phyloP scores from a whole-genome alignment of 352 stramenopile genomes.

The Plasmopara muralis region DNA sequence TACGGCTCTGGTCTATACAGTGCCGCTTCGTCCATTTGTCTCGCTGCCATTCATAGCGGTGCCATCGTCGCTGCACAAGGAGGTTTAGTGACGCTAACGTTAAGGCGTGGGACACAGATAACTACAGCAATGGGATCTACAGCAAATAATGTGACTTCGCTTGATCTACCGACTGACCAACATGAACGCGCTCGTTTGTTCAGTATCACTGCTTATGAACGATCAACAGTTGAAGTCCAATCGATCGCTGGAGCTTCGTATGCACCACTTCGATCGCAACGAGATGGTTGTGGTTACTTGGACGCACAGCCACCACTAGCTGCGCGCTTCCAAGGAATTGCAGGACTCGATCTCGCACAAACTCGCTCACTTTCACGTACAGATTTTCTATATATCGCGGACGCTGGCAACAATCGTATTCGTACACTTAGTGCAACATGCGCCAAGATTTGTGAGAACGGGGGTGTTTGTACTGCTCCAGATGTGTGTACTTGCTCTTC shows the following conservation, averaged over 20 bases:
- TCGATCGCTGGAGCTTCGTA: constrained; percentile 88
- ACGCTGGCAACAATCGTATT: constrained; percentile 92
- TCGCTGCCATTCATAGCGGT: constrained; percentile 87
- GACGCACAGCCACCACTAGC: constrained; percentile 83
- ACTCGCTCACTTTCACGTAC: constrained; percentile 37
- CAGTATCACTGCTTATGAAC: constrained; percentile 38
- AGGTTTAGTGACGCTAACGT: constrained; percentile 67
- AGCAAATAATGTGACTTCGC: constrained; percentile 53
- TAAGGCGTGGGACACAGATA: constrained; percentile 39
- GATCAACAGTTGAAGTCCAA: constrained; percentile 72
- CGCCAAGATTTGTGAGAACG: constrained; percentile 93
- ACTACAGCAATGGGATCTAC: constrained; percentile 27
- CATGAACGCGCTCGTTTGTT: constrained; percentile 49
- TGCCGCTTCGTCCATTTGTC: constrained; percentile 88
- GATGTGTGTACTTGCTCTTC: constrained; percentile 82
- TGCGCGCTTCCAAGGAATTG: constrained; percentile 53
- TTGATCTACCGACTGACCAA: constrained; percentile 26
- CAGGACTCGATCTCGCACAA: constrained; percentile 21
- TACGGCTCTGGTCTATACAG: constrained; percentile 76
- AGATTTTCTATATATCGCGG: constrained; percentile 82
- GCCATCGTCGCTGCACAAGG: constrained; percentile 35
- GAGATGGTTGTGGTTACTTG: constrained; percentile 78
- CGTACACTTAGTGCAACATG: constrained; percentile 87
- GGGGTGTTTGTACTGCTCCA: constrained; percentile 74
- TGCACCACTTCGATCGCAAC: constrained; percentile 66